Base-by-base conservation (phyloP, 1,284 basidiomycete species). In the Ceratobasidium sp. region DNA sequence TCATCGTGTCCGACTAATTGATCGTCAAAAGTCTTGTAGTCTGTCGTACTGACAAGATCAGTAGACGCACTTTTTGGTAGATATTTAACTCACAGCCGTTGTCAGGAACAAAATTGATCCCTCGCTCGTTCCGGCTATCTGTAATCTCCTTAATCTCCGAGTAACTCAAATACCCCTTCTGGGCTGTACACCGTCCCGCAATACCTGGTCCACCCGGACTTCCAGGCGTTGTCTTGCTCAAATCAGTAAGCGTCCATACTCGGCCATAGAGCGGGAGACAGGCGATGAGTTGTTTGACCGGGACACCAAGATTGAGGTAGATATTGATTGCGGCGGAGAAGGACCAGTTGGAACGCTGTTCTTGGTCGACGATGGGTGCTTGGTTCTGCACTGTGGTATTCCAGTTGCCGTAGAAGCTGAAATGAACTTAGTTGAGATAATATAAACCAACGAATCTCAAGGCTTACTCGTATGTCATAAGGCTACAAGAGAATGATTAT, bases 321-420 rank as follows among this genome's bases (percentile, higher is more conserved):
- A 72, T 33, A 18, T 72, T 39, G 6, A 72, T 40, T 33, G 55
- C 28, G 9, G 70, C 23, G 13, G 33, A 33, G 53, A 72, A 72
- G 12, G 70, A 72, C 70, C 70, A 72, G 18, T 56, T 56, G 33
- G 53, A 9, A 5, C 26, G 49, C 5, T 39, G 53, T n/a, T n/a
- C n/a, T 46, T 56, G 53, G 70, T 72, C 70, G 55, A 20, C 13
- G 39, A 72, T 60, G 9, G 70, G 70, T n/a, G 70, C 70, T 26
- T 72, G 53, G 28, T 58, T 60, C 28, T 72, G 55, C 33, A 72
- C 70, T 15, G 60, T 39, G 20, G 49, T 46, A 55, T 72, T 44
- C 70, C 70, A 72, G 70, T 72, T 72, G 9, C 70, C 70, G 70
- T 72, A 72, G 13, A 72, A 72, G 53, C 63, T 66, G 20, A n/a